A percentile compares a stretch with the other conserved stretches of the same genome.
phyloP scores from a whole-genome alignment of 352 stramenopile species.

The Globisporangium barbulae region DNA sequence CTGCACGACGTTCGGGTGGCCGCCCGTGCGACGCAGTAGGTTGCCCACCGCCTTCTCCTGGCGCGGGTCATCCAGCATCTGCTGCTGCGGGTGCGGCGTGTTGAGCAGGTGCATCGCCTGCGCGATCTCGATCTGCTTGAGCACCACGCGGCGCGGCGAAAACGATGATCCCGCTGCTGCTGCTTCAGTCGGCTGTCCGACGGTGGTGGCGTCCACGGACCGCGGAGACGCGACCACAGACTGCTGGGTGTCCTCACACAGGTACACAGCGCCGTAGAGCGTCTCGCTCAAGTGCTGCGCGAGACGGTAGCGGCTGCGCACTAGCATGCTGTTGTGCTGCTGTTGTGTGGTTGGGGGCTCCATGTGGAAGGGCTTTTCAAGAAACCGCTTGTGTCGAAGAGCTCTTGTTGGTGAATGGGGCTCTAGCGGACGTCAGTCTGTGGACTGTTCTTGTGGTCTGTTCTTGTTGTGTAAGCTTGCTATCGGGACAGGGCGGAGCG shows the following conservation, averaged over 20 bases:
- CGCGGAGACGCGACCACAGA: neutral
- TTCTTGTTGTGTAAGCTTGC: no score
- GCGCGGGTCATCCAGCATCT: constrained; percentile 33
- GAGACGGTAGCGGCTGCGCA: constrained; percentile 30
- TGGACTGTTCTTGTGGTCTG: no score
- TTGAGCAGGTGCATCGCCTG: constrained; percentile 24
- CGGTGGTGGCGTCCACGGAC: constrained; percentile 4
- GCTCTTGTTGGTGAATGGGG: neutral
- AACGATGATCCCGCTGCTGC: neutral
- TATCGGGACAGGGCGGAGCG: no score
- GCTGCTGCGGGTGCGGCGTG: constrained; percentile 14
- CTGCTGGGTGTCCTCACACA: constrained; percentile 35
- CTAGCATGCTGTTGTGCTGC: constrained; percentile 16
- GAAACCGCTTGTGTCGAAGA: no score
- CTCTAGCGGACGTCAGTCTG: no score
- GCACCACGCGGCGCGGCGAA: constrained; percentile 24
- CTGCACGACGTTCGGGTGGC: constrained; percentile 42
- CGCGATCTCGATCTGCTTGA: constrained; percentile 48
- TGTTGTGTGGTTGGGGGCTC: neutral
- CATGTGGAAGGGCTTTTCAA: no score
- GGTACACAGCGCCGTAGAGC: constrained; percentile 43
- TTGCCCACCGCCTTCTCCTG: constrained; percentile 36
- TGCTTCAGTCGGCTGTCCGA: neutral
- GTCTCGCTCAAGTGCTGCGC: constrained; percentile 34
- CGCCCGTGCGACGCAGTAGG: constrained; percentile 29